Evolutionary conservation across 768 basidiomycete genomes (phyloP), one percentile per base, ranked within the genome.

Genomic region (Pulveroboletus sp.): DNA sequence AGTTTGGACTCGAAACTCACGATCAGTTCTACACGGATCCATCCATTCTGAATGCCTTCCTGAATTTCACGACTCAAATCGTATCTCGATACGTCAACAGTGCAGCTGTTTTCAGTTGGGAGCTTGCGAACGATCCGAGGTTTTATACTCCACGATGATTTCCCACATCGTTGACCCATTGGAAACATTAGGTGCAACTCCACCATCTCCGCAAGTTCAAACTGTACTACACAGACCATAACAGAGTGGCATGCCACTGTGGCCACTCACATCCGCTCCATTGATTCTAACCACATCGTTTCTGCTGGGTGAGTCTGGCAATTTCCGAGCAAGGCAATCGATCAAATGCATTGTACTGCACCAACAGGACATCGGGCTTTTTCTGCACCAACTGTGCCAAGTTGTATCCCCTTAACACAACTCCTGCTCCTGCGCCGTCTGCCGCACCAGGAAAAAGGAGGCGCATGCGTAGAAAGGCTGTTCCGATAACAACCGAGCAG

Each of bases 61-160:
- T 73, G 69, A 80, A 85, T 53, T 85, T 80, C 50, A 79, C 80
- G 7, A 69, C 68, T 9, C 71, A 76, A 32, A 59, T 86, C 19
- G 79, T 81, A 10, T 67, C 73, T 16, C 80, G 83, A 43, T 84
- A 84, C 55, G 69, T 69, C 14, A 73, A 81, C 43, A 74, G 72
- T 44, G 64, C 83, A 4, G 65, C 73, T n/a, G 59, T 85, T 45
- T 73, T 85, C 51, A 58, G 32, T 45, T 82, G 80, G 79, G 83
- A 86, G 60, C 55, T 83, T 54, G 84, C 81, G 17, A 86, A 86
- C 60, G 84, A 86, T 56, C 73, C 83, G 9, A 77, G 81, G 79
- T 82, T 46, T 44, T 53, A 45, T 29, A 6, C 22, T 35, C 11
- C n/a, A 10, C 29, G 8, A 14, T n/a, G 4, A n/a, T 16, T 5